A percentile compares a stretch with the other conserved stretches of the same genome.
These are phyloP conservation scores for Lactuca saligna DNA, from an alignment of 129 eudicot species.

Conservation along the genomic window DNA sequence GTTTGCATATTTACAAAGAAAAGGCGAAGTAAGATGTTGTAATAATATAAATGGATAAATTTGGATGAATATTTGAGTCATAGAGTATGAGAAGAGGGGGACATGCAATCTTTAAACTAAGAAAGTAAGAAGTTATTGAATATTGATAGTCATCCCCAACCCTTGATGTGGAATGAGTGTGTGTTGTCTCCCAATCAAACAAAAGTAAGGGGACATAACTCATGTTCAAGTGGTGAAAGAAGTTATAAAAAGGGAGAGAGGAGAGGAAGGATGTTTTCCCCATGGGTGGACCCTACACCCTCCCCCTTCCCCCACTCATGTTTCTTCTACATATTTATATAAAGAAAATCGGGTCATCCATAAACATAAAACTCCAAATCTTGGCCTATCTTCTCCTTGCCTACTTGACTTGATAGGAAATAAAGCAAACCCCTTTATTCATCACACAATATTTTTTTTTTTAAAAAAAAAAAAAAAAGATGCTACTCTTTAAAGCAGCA, in stretches of 20 bases:
- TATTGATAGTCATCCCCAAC: background rate
- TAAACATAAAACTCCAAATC: conserved; percentile 36
- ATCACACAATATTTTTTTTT: conserved; percentile 22
- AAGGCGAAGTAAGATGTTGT: too few relatives aligned
- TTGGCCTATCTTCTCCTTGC: conserved; percentile 18
- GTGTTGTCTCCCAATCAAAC: conserved; percentile 15
- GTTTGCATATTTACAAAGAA: too few relatives aligned
- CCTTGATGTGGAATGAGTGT: conserved; percentile 17
- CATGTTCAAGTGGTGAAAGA: conserved; percentile 43
- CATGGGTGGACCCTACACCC: conserved; percentile 46
- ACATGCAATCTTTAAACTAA: too few relatives aligned
- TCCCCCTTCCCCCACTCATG: conserved; percentile 6
- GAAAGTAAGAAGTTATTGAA: background rate
- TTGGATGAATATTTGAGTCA: too few relatives aligned
- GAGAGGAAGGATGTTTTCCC: conserved; percentile 14
- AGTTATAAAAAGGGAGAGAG: background rate
- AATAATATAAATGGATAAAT: too few relatives aligned
- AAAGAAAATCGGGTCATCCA: conserved; percentile 23
- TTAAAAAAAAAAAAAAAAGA: background rate
- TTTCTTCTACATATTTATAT: conserved; percentile 2
- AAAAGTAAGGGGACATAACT: conserved; percentile 34
- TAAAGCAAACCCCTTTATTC: conserved; percentile 36
- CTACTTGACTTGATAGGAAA: conserved; percentile 40
- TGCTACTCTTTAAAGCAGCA: background rate
- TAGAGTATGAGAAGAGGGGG: too few relatives aligned